Evolutionary conservation across 176 grass and related monocot species (phyloP), one percentile per base, ranked within the genome.

Genomic region (barley (Hordeum vulgare)): DNA sequence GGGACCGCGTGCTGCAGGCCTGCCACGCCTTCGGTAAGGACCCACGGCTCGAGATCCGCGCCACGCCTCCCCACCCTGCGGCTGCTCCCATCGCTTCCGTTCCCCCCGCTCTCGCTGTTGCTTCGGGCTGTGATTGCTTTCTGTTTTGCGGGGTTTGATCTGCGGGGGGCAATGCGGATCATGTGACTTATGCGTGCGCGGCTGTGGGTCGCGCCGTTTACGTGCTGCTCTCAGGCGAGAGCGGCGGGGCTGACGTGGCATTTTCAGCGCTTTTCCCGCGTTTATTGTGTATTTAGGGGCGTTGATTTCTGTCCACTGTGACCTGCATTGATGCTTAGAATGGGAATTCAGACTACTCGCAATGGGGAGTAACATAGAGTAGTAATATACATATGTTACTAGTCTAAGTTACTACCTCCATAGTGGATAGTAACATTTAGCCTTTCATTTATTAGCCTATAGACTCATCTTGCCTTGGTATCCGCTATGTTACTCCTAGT

Each of bases 1-100:
- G 91, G 36, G 84, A 96, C 44, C 93, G 93, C 41, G 96, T 99
- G 42, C 91, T 99, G 85, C 87, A 96, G 86, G 96, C 93, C 20
- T 99, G 96, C 62, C 87, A 87, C 75, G 85, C 91, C 39, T 99
- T 96, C 53, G 96, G 96, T 99, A 40, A 86, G 93, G 0, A 59
- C 47, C 34, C 8, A 3, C 33, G 8, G 4, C 78, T 78, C 79
- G 83, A 84, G 80, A 90, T 90, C 84, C 84, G 24, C 39, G 74
- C 6, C 27, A 7, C 6, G 63, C 80, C 66, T 18, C 71, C 64
- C 4, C n/a, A 23, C 6, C 64, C 41, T 23, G 39, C 18, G 17
- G 42, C 20, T 34, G 63, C 42, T 68, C 40, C 40, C 66, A 82
- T 73, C 66, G 72, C 64, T 13, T 39, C 34, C 37, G 21, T 14